A percentile compares a stretch with the other conserved stretches of the same genome.
Conservation (phyloP, 495 filamentous ascomycete species). For the Elasticomyces elasticus region DNA sequence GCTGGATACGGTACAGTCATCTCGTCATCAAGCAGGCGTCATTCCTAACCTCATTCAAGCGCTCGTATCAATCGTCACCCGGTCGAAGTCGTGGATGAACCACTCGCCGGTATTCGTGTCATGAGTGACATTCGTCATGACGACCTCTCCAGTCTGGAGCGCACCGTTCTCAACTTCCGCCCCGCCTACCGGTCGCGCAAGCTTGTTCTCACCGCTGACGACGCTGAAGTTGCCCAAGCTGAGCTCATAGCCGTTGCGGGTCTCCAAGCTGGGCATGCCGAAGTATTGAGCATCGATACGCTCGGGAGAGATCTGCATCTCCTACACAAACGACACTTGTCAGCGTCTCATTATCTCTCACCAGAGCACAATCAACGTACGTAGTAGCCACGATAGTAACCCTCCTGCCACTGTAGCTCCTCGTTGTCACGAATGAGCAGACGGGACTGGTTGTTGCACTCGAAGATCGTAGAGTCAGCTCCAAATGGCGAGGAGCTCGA, state of each 20-base stretch:
- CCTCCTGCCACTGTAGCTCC: slow-evolving; percentile 56
- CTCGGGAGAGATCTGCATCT: slow-evolving; percentile 25
- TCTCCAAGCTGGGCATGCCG: slow-evolving; percentile 32
- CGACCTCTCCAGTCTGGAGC: slow-evolving; percentile 37
- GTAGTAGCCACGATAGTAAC: slow-evolving; percentile 48
- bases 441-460: slow-evolving; percentile 31
- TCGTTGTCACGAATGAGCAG: slow-evolving; percentile 41
- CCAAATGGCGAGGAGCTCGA: slow-evolving; percentile 34
- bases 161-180: slow-evolving; percentile 38
- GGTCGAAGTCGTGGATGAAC: too few species aligned
- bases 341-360: too few species aligned
- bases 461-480: slow-evolving; percentile 39
- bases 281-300: slow-evolving; percentile 41
- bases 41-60: too few species aligned
- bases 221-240: slow-evolving; percentile 49
- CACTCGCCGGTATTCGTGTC: too few species aligned
- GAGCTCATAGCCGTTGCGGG: slow-evolving; percentile 38
- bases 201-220: slow-evolving; percentile 41
- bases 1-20: slow-evolving; percentile 29
- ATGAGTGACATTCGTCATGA: slow-evolving; percentile 36
- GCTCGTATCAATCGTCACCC: too few species aligned
- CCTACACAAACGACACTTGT: too few species aligned
- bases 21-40: too few species aligned
- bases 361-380: too few species aligned
- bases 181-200: slow-evolving; percentile 36